phyloP scores from a whole-genome alignment of 345 rosid species.

The Firmiana major region DNA sequence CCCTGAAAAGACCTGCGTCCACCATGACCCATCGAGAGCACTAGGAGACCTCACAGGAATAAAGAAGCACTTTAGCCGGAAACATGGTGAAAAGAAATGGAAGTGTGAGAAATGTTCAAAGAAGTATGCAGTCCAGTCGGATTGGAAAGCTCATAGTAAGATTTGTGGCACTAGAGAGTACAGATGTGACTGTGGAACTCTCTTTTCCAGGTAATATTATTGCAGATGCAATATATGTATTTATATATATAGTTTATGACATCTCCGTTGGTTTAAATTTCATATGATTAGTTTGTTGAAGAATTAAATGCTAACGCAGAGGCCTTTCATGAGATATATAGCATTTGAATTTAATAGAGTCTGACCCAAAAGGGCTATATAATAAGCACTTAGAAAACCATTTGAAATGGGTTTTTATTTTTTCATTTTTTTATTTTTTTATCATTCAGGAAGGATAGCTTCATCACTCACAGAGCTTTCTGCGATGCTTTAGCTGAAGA shows the following conservation, averaged over 20 bases:
- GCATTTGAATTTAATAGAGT: constrained; percentile 1
- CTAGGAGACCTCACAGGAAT: constrained; percentile 17
- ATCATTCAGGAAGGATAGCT: constrained; percentile 79
- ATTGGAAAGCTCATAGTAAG: constrained; percentile 92
- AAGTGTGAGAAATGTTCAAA: constrained; percentile 69
- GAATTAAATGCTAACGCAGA: neutral
- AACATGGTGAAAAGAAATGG: constrained; percentile 23
- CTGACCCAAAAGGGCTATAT: neutral
- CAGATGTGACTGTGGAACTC: constrained; percentile 86
- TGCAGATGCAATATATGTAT: neutral
- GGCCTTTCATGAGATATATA: neutral
- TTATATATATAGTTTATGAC: neutral
- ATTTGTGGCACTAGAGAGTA: constrained; percentile 85
- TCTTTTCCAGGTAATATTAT: constrained; percentile 67
- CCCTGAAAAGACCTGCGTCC: constrained; percentile 19
- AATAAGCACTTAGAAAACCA: neutral
- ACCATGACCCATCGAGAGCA: constrained; percentile 18
- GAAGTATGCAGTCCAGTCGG: constrained; percentile 81
- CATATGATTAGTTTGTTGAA: constrained; percentile 5
- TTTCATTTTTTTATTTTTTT: neutral
- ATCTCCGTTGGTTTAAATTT: neutral
- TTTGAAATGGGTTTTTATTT: neutral
- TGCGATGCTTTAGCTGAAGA: constrained; percentile 95
- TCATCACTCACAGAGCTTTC: constrained; percentile 91
- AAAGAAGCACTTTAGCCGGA: constrained; percentile 19